Conservation (phyloP, 441 rosid genomes). For the Breynia disticha region DNA sequence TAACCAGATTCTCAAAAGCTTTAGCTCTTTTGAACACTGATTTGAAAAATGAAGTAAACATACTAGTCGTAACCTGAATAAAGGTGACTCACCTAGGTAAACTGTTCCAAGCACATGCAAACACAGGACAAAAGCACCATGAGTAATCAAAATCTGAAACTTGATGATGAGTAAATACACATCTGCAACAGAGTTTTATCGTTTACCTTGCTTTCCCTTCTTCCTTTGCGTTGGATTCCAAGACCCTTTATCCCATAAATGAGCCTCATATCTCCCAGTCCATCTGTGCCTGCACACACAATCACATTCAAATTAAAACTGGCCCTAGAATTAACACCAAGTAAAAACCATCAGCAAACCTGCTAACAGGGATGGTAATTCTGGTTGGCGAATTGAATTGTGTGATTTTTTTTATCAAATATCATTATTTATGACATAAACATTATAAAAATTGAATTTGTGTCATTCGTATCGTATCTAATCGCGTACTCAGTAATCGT, state of each 20-base stretch:
- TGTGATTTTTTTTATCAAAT: too few relatives aligned
- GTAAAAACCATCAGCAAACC: background rate
- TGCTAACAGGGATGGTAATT: too few relatives aligned
- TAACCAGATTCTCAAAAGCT: background rate
- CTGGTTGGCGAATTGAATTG: too few relatives aligned
- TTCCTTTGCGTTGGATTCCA: constrained; percentile 50
- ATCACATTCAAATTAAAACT: background rate
- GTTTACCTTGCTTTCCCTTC: constrained; percentile 46
- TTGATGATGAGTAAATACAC: background rate
- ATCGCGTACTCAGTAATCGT: too few relatives aligned
- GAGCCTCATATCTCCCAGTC: constrained; percentile 54
- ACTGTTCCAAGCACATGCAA: constrained; percentile 23
- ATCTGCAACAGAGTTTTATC: background rate
- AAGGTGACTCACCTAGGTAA: constrained; percentile 44
- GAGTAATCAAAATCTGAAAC: background rate
- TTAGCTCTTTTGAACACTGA: background rate
- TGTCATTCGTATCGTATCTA: too few relatives aligned
- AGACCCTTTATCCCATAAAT: constrained; percentile 49
- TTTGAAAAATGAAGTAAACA: background rate
- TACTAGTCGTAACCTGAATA: background rate
- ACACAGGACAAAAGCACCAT: background rate
- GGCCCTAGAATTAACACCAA: background rate
- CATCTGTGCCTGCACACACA: constrained; percentile 33
- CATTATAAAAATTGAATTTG: too few relatives aligned
- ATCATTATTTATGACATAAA: too few relatives aligned